Conservation (phyloP, 169 alveolate species). For the Eimeria praecox region DNA sequence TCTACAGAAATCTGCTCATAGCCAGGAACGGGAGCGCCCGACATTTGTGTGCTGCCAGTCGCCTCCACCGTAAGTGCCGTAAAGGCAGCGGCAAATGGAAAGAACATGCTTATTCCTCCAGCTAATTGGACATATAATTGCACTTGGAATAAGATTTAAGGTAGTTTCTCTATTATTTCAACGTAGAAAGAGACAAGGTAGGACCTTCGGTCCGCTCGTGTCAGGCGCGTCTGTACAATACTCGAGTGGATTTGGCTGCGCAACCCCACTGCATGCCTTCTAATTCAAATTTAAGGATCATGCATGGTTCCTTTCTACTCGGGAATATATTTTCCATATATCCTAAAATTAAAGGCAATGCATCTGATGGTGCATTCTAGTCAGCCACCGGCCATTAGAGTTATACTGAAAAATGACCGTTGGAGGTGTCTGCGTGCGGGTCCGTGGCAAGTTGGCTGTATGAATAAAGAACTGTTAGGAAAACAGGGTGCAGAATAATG, state of each 20-base stretch:
- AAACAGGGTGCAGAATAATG: too few relatives aligned
- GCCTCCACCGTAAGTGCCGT: not conserved
- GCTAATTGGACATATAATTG: not conserved
- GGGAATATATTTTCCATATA: not conserved
- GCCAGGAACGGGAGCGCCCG: not conserved
- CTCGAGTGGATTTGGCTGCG: not conserved
- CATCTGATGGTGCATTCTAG: too few relatives aligned
- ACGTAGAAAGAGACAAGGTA: too few relatives aligned
- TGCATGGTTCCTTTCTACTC: not conserved
- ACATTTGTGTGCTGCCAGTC: not conserved
- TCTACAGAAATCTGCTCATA: not conserved
- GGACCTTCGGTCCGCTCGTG: too few relatives aligned
- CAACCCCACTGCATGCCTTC: not conserved
- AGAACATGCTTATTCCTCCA: not conserved
- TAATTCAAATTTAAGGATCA: not conserved
- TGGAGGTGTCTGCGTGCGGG: too few relatives aligned
- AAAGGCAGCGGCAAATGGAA: not conserved
- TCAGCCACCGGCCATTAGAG: too few relatives aligned
- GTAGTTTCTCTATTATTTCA: too few relatives aligned
- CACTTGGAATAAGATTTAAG: not conserved
- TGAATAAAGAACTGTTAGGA: too few relatives aligned
- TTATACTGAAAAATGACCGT: too few relatives aligned
- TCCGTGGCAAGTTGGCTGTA: too few relatives aligned
- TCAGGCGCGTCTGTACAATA: not conserved
- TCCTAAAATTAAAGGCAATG: too few relatives aligned